Evolutionary conservation across 2,329 filamentous ascomycete genomes (phyloP), one percentile per base, ranked within the genome.

Genomic region (Colletotrichum australisinense): DNA sequence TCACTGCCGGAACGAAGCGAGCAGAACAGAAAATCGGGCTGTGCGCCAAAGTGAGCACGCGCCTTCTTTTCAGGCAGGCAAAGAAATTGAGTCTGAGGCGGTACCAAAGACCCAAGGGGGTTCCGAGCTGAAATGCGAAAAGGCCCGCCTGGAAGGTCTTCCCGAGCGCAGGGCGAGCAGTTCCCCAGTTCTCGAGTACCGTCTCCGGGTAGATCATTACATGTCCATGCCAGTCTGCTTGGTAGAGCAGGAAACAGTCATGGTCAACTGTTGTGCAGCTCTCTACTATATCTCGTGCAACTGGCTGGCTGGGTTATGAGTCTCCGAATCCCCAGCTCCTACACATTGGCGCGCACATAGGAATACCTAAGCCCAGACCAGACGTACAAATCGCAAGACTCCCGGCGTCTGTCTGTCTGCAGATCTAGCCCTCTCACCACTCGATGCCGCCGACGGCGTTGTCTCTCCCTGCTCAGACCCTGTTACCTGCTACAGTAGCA

Each of bases 51-150:
- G 49, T 19, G 49, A 49, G 42, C 42, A 49, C 42, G 42, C 42
- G 42, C 53, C 24, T 56, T 26, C 26, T 16, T 32, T 32, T n/a
- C 28, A 24, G 38, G 58, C 63, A 64, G 42, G 42, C 58, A 28
- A 38, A 46, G 28, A 14, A 16, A 7, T 42, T 22, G 49, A 9
- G 22, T 35, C 63, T 58, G 57, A 63, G 16, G 58, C 68, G 68
- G 60, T 16, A 53, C 49, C 22, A 28, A 30, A 60, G 53, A 26
- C 49, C 19, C 22, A 30, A 60, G 53, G n/a, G 52, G 38, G 49
- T 65, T 58, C 67, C 58, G 65, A 59, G 65, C 52, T 69, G 65
- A 56, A 38, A 53, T 16, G 49, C 32, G 11, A 35, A 35, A 16
- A 12, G 42, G 14, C 11, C 55, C 14, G 24, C 7, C 55, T 59